These are phyloP conservation scores for Sarocladium strictum DNA, from an alignment of 2,329 filamentous ascomycete genomes.

Conservation along the genomic window DNA sequence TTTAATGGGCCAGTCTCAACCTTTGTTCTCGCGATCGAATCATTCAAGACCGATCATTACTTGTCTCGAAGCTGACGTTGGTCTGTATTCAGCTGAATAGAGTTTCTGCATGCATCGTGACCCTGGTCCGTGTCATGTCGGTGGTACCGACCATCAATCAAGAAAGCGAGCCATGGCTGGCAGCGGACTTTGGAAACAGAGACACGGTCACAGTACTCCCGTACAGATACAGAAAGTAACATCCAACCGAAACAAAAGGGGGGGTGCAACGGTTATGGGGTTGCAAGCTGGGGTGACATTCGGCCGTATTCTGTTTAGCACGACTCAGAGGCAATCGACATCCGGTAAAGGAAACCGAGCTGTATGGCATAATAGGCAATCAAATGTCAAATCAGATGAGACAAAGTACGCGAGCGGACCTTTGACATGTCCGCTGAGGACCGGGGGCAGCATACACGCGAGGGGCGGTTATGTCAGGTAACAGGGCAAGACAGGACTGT, in stretches of 20 bases:
- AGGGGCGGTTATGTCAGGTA: slow-evolving; percentile 1
- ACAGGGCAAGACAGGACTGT: neutral
- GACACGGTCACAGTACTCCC: too few species aligned
- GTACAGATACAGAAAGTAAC: too few species aligned
- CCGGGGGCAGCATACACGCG: neutral
- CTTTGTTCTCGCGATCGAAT: neutral
- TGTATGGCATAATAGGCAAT: neutral
- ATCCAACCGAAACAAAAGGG: too few species aligned
- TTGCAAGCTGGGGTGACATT: too few species aligned
- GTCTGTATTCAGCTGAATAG: slow-evolving; percentile 5
- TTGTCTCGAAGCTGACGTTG: neutral
- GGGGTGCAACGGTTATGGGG: too few species aligned
- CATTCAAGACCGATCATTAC: neutral
- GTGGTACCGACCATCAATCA: neutral
- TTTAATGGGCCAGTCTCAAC: neutral
- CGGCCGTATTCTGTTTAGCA: too few species aligned
- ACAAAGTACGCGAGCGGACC: too few species aligned
- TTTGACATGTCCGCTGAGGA: neutral
- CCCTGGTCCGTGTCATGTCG: slow-evolving; percentile 3
- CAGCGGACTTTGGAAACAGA: neutral
- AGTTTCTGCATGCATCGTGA: slow-evolving; percentile 6
- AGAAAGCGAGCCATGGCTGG: too few species aligned
- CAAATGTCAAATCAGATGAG: too few species aligned
- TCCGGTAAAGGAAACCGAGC: neutral
- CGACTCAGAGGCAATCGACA: neutral